Conservation (phyloP, 2,329 filamentous ascomycete species). For the Grosmannia clavigera region DNA sequence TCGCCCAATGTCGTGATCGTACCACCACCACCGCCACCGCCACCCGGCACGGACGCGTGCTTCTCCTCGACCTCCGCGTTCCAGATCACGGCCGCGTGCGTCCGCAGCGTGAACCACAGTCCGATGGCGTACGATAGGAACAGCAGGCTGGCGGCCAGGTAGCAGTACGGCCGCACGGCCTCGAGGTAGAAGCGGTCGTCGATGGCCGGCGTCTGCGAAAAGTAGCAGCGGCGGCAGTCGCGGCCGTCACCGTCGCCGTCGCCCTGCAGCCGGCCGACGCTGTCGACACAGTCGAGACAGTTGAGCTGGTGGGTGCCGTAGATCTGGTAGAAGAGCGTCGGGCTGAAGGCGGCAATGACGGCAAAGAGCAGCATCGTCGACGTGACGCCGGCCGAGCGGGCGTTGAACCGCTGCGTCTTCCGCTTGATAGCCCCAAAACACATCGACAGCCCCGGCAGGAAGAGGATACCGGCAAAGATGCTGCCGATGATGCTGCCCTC, state of each 20-base stretch:
- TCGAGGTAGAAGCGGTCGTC: slow-evolving; percentile 81
- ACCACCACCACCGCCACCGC: too few species aligned
- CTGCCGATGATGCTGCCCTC: slow-evolving; percentile 96
- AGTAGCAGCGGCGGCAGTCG: slow-evolving; percentile 89
- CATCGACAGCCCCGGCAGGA: slow-evolving; percentile 92
- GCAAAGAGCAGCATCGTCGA: slow-evolving; percentile 97
- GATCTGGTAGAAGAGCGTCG: slow-evolving; percentile 95
- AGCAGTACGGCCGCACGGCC: slow-evolving; percentile 88
- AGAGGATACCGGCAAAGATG: slow-evolving; percentile 92
- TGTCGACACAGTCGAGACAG: slow-evolving; percentile 54
- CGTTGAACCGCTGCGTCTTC: slow-evolving; percentile 97
- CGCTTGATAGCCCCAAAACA: slow-evolving; percentile 96
- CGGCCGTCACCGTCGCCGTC: slow-evolving; percentile 37
- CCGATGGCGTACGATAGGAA: slow-evolving; percentile 92
- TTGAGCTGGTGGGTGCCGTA: slow-evolving; percentile 95
- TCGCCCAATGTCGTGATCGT: slow-evolving; percentile 19
- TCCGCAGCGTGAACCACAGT: slow-evolving; percentile 87
- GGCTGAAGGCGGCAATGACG: slow-evolving; percentile 87
- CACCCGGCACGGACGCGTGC: slow-evolving; percentile 21
- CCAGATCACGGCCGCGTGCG: slow-evolving; percentile 96
- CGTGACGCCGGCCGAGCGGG: slow-evolving; percentile 87
- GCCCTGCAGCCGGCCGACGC: slow-evolving; percentile 22
- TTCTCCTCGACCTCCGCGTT: slow-evolving; percentile 70
- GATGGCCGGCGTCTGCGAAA: slow-evolving; percentile 73
- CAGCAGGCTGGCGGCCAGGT: slow-evolving; percentile 70